Conservation (phyloP, 345 rosid species). For the Rhodamnia rubescens region DNA sequence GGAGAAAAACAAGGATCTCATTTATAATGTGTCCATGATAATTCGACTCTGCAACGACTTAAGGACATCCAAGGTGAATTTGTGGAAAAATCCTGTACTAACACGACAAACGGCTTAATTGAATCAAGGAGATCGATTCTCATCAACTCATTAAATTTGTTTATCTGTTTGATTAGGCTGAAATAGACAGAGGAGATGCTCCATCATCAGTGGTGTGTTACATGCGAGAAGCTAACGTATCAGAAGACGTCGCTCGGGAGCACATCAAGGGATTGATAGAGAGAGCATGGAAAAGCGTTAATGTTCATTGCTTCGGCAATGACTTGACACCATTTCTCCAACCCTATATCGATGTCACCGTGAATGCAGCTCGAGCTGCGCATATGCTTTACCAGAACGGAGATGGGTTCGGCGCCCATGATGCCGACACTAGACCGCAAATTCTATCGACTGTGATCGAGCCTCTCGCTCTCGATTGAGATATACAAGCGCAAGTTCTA, state of each 20-base stretch:
- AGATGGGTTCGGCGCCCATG: slow-evolving; percentile 41
- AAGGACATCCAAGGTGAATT: slow-evolving; percentile 24
- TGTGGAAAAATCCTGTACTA: background rate
- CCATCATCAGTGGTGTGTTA: slow-evolving; percentile 31
- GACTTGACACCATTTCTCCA: background rate
- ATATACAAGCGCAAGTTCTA: background rate
- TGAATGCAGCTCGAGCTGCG: slow-evolving; percentile 27
- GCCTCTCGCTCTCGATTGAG: background rate
- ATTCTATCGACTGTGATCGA: slow-evolving; percentile 24
- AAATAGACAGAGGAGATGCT: slow-evolving; percentile 44
- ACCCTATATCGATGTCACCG: slow-evolving; percentile 7
- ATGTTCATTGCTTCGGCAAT: slow-evolving; percentile 4
- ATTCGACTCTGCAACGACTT: slow-evolving; percentile 43
- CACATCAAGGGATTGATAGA: slow-evolving; percentile 17
- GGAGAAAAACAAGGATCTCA: slow-evolving; percentile 9
- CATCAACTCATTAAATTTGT: background rate
- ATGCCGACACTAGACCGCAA: slow-evolving; percentile 10
- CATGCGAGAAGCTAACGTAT: slow-evolving; percentile 25
- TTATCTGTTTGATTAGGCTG: slow-evolving; percentile 14
- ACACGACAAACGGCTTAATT: background rate
- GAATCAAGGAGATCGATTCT: background rate
- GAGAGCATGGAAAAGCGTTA: slow-evolving; percentile 27
- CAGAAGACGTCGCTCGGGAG: slow-evolving; percentile 22
- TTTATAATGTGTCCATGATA: slow-evolving; percentile 18
- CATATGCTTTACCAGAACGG: slow-evolving; percentile 32